These are phyloP conservation scores for Cladosporium cucumerinum DNA, from an alignment of 2,329 filamentous ascomycete genomes.

Conservation along the genomic window DNA sequence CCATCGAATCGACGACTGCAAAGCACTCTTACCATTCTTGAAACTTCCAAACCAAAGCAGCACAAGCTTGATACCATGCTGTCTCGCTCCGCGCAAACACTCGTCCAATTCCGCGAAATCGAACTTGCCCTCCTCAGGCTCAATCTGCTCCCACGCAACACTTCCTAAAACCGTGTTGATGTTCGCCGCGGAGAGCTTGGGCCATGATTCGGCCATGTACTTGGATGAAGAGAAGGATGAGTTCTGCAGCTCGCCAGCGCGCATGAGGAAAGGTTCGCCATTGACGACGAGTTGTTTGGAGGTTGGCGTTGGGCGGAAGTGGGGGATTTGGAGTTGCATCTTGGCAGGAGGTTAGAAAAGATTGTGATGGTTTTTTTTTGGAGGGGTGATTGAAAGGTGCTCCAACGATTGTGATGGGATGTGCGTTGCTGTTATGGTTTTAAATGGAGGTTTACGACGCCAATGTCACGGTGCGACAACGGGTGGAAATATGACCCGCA, in stretches of 20 bases:
- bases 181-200: conserved; percentile 40
- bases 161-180: conserved; percentile 47
- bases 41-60: conserved; percentile 49
- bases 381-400: neutral
- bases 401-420: neutral
- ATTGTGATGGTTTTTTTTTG: neutral
- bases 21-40: conserved; percentile 43
- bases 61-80: conserved; percentile 40
- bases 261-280: conserved; percentile 45
- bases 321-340: conserved; percentile 17
- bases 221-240: conserved; percentile 45
- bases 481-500: neutral
- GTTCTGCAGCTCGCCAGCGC: conserved; percentile 48
- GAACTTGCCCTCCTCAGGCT: conserved; percentile 45
- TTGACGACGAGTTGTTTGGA: conserved; percentile 43
- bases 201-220: conserved; percentile 46
- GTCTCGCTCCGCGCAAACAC: conserved; percentile 38
- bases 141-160: conserved; percentile 48
- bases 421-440: neutral
- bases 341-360: neutral
- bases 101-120: conserved; percentile 43
- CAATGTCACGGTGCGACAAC: neutral
- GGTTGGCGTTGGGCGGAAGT: conserved; percentile 17
- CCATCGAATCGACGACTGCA: neutral
- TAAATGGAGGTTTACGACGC: neutral